phyloP scores from a whole-genome alignment of 192 early-diverging fungal genomes.

The Linnemannia zychae region DNA sequence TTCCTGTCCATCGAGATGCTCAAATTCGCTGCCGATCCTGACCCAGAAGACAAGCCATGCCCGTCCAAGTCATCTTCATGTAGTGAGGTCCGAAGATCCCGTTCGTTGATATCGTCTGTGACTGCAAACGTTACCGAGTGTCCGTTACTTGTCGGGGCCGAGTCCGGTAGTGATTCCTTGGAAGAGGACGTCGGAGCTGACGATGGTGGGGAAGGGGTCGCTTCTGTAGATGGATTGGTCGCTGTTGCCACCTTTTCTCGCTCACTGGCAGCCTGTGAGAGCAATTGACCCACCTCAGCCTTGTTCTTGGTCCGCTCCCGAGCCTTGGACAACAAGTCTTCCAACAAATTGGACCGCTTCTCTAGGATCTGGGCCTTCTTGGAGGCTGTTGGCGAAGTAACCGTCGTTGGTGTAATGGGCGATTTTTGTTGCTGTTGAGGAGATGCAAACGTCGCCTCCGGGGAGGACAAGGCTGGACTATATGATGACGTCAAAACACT shows the following conservation, averaged over 20 bases:
- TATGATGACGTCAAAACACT: slow-evolving; percentile 52
- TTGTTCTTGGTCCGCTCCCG: slow-evolving; percentile 29
- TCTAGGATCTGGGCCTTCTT: slow-evolving; percentile 28
- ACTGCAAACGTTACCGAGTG: slow-evolving; percentile 31
- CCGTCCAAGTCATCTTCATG: background rate
- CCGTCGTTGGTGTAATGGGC: background rate
- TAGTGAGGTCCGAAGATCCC: background rate
- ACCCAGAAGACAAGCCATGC: too few species aligned
- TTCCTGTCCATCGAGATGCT: slow-evolving; percentile 10
- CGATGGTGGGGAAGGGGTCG: background rate
- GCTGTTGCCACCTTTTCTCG: slow-evolving; percentile 12
- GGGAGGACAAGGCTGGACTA: slow-evolving; percentile 35
- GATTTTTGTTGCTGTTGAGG: background rate
- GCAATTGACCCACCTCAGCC: slow-evolving; percentile 1
- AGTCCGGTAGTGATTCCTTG: background rate
- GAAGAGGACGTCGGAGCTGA: background rate
- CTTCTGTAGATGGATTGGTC: background rate
- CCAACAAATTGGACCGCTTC: slow-evolving; percentile 33
- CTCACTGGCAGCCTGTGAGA: background rate
- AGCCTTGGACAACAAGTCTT: slow-evolving; percentile 33
- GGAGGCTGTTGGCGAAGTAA: slow-evolving; percentile 14
- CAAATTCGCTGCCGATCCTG: background rate
- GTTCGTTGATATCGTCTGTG: slow-evolving; percentile 19
- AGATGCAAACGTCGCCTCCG: slow-evolving; percentile 13
- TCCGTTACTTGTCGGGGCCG: background rate